Evolutionary conservation across 805 yeast genomes (phyloP).

Genomic region (Vanderwaltozyma verrucispora): DNA sequence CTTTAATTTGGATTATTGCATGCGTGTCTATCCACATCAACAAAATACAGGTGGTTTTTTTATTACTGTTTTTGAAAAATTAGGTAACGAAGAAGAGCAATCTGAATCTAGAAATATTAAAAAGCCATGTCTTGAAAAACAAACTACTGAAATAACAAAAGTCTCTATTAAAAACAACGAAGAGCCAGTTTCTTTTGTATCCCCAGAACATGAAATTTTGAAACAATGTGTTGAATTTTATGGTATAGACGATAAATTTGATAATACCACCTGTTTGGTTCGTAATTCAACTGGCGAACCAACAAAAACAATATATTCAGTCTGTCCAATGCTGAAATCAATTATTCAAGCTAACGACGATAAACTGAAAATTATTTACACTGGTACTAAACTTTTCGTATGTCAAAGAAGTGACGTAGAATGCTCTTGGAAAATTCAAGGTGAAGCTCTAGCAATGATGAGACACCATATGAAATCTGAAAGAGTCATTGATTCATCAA

Average conservation of each 20-base stretch:
- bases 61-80: slow-evolving; percentile 81
- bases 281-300: slow-evolving; percentile 97
- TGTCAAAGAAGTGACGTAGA: slow-evolving; percentile 69
- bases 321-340: slow-evolving; percentile 62
- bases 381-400: slow-evolving; percentile 86
- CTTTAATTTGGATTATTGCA: slow-evolving; percentile 64
- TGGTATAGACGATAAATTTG: slow-evolving; percentile 57
- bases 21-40: slow-evolving; percentile 95
- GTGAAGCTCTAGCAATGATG: slow-evolving; percentile 69
- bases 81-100: slow-evolving; percentile 16
- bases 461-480: slow-evolving; percentile 49
- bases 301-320: slow-evolving; percentile 79
- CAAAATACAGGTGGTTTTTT: slow-evolving; percentile 98
- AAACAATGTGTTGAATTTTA: slow-evolving; percentile 79
- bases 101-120: slow-evolving; percentile 6
- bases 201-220: slow-evolving; percentile 54
- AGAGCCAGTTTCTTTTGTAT: slow-evolving; percentile 84
- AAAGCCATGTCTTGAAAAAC: slow-evolving; percentile 25
- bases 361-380: slow-evolving; percentile 77
- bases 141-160: slow-evolving; percentile 69
- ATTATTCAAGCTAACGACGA: slow-evolving; percentile 61
- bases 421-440: slow-evolving; percentile 91
- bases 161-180: slow-evolving; percentile 61
- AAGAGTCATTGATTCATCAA: slow-evolving; percentile 48
- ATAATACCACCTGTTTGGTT: slow-evolving; percentile 68